These are phyloP conservation scores for Thelonectria blattea DNA, from an alignment of 2,329 filamentous ascomycete genomes.

Conservation along the genomic window DNA sequence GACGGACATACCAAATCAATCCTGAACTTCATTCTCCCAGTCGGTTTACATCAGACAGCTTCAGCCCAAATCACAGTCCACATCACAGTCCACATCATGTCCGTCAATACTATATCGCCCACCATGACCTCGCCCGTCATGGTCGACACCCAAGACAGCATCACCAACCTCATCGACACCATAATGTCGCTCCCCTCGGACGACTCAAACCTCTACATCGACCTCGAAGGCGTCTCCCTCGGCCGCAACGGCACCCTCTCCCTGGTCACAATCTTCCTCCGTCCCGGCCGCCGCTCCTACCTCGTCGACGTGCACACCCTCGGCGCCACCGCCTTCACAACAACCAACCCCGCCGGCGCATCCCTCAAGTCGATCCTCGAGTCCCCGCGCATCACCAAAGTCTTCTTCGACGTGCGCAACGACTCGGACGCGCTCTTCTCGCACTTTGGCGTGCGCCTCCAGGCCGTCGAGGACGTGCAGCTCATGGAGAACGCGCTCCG, in stretches of 20 bases:
- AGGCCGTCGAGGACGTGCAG: slow-evolving; percentile 59
- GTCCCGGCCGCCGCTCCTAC: not conserved
- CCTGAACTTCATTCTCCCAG: too few relatives aligned
- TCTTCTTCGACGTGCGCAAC: slow-evolving; percentile 64
- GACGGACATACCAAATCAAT: too few relatives aligned
- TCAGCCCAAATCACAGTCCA: not conserved
- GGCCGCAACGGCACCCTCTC: slow-evolving; percentile 14
- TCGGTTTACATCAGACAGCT: not conserved
- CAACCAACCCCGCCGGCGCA: not conserved
- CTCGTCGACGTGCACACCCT: slow-evolving; percentile 17
- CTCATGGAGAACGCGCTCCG: slow-evolving; percentile 56
- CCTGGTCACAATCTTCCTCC: slow-evolving; percentile 10
- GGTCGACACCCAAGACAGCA: not conserved
- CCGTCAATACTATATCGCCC: too few relatives aligned
- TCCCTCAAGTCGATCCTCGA: slow-evolving; percentile 14
- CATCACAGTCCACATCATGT: not conserved
- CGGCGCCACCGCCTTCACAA: not conserved
- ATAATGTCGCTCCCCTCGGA: not conserved
- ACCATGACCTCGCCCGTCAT: not conserved
- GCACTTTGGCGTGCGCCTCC: slow-evolving; percentile 51
- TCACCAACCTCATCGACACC: not conserved
- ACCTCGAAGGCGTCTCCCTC: slow-evolving; percentile 11
- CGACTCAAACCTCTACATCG: slow-evolving; percentile 4
- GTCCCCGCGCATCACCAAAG: slow-evolving; percentile 44
- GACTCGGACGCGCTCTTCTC: slow-evolving; percentile 61